Percentiles rank a stretch among this genome's conserved stretches.
phyloP scores from a whole-genome alignment of 225 moss, liverwort and hornwort genomes.

The Polytrichum formosum region DNA sequence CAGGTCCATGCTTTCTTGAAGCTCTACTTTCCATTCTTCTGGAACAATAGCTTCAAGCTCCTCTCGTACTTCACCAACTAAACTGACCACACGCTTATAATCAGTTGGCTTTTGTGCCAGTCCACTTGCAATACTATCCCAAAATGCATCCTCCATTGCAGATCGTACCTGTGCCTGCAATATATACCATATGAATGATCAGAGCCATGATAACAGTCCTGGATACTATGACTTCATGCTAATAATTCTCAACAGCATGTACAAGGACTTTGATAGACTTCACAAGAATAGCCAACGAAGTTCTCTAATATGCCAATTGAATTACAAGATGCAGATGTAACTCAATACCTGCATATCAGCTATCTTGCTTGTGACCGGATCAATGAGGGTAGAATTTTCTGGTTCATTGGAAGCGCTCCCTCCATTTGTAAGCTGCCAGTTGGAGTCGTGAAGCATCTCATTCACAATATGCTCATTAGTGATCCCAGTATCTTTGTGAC shows the following conservation, averaged over 20 bases:
- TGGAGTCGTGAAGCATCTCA: conserved; percentile 91
- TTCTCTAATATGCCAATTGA: no score
- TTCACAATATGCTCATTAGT: conserved; percentile 88
- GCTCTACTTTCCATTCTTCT: conserved; percentile 82
- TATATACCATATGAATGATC: not conserved
- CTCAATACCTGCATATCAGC: conserved; percentile 54
- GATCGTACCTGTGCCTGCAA: conserved; percentile 71
- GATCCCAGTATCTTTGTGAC: conserved; percentile 38
- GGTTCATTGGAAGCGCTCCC: conserved; percentile 22
- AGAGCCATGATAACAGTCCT: not conserved
- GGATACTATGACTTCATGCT: not conserved
- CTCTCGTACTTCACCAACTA: conserved; percentile 83
- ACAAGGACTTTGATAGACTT: not conserved
- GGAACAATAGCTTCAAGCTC: conserved; percentile 87
- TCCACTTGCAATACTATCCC: conserved; percentile 79
- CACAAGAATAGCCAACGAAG: not conserved
- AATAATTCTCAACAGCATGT: not conserved
- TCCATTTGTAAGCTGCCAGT: conserved; percentile 53
- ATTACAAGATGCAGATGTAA: not conserved
- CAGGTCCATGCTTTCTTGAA: conserved; percentile 92
- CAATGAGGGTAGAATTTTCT: conserved; percentile 15
- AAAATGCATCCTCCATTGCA: conserved; percentile 93
- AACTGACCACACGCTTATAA: conserved; percentile 74
- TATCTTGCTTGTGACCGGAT: conserved; percentile 36
- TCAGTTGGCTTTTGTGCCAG: conserved; percentile 74